Evolutionary conservation across 495 filamentous ascomycete genomes (phyloP).

Genomic region (Hamigera avellanea): DNA sequence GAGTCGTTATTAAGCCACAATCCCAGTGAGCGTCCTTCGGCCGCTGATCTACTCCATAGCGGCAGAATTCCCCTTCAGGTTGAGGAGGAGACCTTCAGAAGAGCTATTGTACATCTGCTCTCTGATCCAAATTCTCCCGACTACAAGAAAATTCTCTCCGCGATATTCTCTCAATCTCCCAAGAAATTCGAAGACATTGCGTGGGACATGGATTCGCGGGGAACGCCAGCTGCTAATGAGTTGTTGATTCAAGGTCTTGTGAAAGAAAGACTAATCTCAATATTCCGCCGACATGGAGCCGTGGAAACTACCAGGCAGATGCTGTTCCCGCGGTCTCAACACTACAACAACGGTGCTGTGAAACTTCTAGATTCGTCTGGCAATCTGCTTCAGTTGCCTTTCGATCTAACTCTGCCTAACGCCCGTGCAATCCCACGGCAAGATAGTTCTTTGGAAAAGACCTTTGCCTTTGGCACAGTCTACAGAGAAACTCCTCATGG

Average conservation of each 20-base stretch:
- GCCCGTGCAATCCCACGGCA: constrained; percentile 74
- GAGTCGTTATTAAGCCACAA: constrained; percentile 68
- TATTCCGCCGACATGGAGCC: constrained; percentile 89
- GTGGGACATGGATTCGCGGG: constrained; percentile 63
- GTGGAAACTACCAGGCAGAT: constrained; percentile 64
- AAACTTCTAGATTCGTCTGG: constrained; percentile 73
- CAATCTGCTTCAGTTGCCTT: constrained; percentile 79
- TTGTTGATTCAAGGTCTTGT: constrained; percentile 63
- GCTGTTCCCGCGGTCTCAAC: constrained; percentile 69
- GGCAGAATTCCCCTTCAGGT: constrained; percentile 82
- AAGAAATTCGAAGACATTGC: constrained; percentile 74
- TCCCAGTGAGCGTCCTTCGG: constrained; percentile 73
- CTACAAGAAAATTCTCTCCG: constrained; percentile 76
- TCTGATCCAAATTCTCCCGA: constrained; percentile 77
- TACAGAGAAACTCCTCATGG: constrained; percentile 72
- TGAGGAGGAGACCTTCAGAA: constrained; percentile 80
- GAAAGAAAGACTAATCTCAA: constrained; percentile 59
- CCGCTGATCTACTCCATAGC: constrained; percentile 71
- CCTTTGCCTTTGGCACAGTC: constrained; percentile 81
- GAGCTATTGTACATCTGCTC: constrained; percentile 62
- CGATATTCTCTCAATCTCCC: constrained; percentile 63
- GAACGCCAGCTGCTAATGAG: constrained; percentile 44
- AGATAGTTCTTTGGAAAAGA: constrained; percentile 54
- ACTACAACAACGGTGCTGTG: constrained; percentile 63
- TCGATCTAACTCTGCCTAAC: constrained; percentile 81